A percentile compares a stretch with the other conserved stretches of the same genome.
These are phyloP conservation scores for Wickerhamomyces subpelliculosus DNA, from an alignment of 805 yeast species.

Conservation along the genomic window DNA sequence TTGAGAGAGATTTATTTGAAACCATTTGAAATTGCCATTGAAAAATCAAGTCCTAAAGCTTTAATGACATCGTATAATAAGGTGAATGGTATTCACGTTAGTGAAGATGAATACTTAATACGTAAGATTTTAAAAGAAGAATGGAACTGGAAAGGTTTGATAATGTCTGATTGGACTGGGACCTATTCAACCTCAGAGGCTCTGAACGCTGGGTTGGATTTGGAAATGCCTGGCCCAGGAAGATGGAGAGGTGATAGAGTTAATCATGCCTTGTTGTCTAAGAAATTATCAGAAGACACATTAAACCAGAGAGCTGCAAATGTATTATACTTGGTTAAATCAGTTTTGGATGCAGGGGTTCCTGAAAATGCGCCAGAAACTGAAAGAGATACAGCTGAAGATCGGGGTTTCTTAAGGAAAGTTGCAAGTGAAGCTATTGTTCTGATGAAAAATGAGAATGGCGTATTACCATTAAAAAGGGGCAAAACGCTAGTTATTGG, in stretches of 20 bases:
- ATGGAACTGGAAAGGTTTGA: conserved; percentile 50
- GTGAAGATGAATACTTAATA: conserved; percentile 37
- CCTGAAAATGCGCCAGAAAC: conserved; percentile 19
- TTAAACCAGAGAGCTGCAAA: conserved; percentile 44
- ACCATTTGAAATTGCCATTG: conserved; percentile 55
- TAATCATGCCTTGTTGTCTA: conserved; percentile 34
- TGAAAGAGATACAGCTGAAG: conserved; percentile 40
- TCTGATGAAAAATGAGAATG: conserved; percentile 45
- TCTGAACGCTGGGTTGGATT: conserved; percentile 48
- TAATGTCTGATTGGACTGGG: conserved; percentile 65
- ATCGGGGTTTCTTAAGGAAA: conserved; percentile 34
- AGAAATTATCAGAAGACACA: conserved; percentile 30
- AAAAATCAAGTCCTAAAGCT: conserved; percentile 43
- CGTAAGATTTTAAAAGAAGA: conserved; percentile 43
- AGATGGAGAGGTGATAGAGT: conserved; percentile 35
- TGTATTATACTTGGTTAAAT: conserved; percentile 43
- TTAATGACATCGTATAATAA: conserved; percentile 61
- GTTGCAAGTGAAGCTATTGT: conserved; percentile 47
- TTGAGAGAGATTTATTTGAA: conserved; percentile 56
- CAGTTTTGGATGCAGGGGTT: conserved; percentile 32
- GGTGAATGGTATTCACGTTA: conserved; percentile 53
- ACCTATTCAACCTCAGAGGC: conserved; percentile 40
- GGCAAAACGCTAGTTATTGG: conserved; percentile 49
- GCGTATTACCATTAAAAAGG: conserved; percentile 39
- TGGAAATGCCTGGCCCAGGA: conserved; percentile 66